Evolutionary conservation across 495 filamentous ascomycete species (phyloP), one percentile per base, ranked within the genome.

Genomic region (Jackrogersella multiformis): DNA sequence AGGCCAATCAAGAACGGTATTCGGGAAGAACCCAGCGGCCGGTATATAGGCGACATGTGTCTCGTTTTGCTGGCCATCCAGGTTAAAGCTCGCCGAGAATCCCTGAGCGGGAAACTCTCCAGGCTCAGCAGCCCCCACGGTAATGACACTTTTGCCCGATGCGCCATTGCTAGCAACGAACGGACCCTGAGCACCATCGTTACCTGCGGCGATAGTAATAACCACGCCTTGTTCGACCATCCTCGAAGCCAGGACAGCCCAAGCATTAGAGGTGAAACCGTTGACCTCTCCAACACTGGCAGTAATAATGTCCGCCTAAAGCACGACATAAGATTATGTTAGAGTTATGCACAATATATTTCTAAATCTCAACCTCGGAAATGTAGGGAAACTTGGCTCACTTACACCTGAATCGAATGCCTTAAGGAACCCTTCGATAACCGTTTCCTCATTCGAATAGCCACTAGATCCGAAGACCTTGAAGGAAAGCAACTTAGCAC

Each of bases 401-500:
- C 68, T 68, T 59, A 75, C 76, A 4, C 73, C 74, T 13, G 65
- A 73, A 7, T 74, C 63, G 32, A 74, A 73, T 6, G 74, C 76
- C 36, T 61, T 64, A 5, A 73, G 56, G 23, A 76, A 77, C 4
- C 64, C 72, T 20, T 69, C 72, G 10, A 77, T 71, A 0, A 77
- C 45, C 0, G 56, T 67, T 26, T 77, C 75, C 21, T 74, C 74
- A 30, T 73, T 70, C 3, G 75, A 72, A 55, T 54, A 53, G 9
- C 53, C 54, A 21, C 36, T 59, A 38, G 61, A 49, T 38, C 76
- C 79, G 54, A 82, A 78, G 51, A 83, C 79, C 53, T 82, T 83
- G 61, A 80, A 85, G 7, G 74, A 73, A 21, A 78, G 76, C 35
- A 85, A 58, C 13, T 77, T 83, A 5, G 81, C 81, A 49, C 81